These are phyloP conservation scores for Trypanosoma scelopori DNA, from an alignment of 208 protist genomes.

Conservation along the genomic window DNA sequence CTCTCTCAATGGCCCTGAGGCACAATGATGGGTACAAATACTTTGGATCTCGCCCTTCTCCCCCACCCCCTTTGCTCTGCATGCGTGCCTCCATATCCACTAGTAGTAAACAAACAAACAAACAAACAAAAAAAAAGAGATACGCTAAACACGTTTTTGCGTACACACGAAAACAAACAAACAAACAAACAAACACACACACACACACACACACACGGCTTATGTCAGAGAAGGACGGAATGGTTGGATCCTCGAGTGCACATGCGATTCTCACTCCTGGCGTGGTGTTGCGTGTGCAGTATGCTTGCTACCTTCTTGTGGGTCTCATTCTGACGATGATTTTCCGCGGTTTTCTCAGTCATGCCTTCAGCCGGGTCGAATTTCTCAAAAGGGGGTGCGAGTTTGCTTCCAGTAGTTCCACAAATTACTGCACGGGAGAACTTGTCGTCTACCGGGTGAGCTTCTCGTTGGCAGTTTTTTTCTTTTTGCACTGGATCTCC, in stretches of 20 bases:
- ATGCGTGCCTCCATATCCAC: not conserved
- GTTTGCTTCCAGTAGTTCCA: slow-evolving; percentile 11
- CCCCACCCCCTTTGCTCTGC: not conserved
- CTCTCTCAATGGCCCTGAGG: too few relatives aligned
- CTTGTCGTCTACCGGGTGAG: slow-evolving; percentile 86
- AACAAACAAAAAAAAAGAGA: slow-evolving; percentile 15
- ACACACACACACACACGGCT: too few relatives aligned
- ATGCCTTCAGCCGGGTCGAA: slow-evolving; percentile 47
- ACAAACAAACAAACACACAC: too few relatives aligned
- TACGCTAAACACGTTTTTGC: not conserved
- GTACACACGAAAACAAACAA: too few relatives aligned
- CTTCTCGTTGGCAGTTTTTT: slow-evolving; percentile 82
- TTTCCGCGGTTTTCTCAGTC: slow-evolving; percentile 43
- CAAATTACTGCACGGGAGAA: slow-evolving; percentile 55
- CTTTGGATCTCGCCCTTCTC: not conserved
- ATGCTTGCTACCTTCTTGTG: slow-evolving; percentile 80
- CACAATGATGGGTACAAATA: too few relatives aligned
- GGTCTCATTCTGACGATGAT: slow-evolving; percentile 71
- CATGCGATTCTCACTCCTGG: slow-evolving; percentile 43
- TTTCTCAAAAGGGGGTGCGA: slow-evolving; percentile 69
- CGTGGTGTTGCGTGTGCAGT: slow-evolving; percentile 72
- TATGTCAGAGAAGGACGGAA: slow-evolving; percentile 11
- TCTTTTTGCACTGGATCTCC: slow-evolving; percentile 77
- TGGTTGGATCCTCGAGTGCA: not conserved
- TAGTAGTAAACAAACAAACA: too few relatives aligned